These are phyloP conservation scores for Hirsutella rhossiliensis DNA, from an alignment of 2,329 filamentous ascomycete genomes.

Conservation along the genomic window DNA sequence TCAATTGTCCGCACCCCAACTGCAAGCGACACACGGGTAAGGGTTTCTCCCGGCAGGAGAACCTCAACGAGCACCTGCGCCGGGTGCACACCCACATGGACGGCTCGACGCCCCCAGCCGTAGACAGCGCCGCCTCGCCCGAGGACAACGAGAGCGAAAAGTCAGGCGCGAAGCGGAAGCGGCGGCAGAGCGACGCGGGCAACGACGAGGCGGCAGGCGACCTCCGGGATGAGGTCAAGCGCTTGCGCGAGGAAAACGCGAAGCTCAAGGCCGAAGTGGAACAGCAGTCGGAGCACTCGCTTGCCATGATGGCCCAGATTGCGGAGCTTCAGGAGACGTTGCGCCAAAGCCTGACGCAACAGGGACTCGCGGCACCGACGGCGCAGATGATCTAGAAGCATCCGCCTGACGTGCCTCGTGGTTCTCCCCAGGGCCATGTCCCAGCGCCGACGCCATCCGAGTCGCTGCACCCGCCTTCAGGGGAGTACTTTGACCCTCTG, in stretches of 20 bases:
- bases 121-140: constrained; percentile 23
- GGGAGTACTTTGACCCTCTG: too few relatives aligned
- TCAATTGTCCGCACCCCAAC: constrained; percentile 74
- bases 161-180: constrained; percentile 36
- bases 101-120: constrained; percentile 19
- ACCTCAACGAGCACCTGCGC: constrained; percentile 84
- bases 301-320: constrained; percentile 37
- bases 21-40: constrained; percentile 85
- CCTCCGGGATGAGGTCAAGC: constrained; percentile 53
- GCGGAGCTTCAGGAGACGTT: constrained; percentile 31
- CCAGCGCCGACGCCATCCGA: too few relatives aligned
- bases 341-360: constrained; percentile 19
- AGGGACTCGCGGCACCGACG: constrained; percentile 23
- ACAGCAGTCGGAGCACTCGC: constrained; percentile 32
- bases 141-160: constrained; percentile 36
- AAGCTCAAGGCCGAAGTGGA: constrained; percentile 40
- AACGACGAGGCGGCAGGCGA: constrained; percentile 37
- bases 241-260: constrained; percentile 52
- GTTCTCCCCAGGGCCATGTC: too few relatives aligned
- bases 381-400: constrained; percentile 26
- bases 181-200: constrained; percentile 17
- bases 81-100: constrained; percentile 61
- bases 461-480: too few relatives aligned
- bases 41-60: constrained; percentile 88
- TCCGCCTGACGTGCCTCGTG: not conserved